phyloP scores from a whole-genome alignment of 768 basidiomycete species.

The Cubamyces lactineus region DNA sequence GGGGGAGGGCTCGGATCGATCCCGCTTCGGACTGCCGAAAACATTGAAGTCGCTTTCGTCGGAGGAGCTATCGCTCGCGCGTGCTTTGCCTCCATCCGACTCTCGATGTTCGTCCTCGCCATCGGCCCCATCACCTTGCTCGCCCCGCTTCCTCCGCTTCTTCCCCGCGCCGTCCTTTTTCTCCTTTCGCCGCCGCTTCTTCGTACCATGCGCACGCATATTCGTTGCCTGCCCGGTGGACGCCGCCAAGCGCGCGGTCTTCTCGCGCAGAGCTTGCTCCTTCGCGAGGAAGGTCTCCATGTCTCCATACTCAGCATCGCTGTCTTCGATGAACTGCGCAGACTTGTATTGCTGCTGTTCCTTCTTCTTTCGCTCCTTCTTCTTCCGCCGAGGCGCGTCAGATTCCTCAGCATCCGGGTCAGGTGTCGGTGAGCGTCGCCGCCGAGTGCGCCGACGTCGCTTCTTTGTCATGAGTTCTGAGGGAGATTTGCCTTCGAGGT shows the following conservation, averaged over 20 bases:
- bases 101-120: slow-evolving; percentile 19
- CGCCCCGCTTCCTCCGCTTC: slow-evolving; percentile 43
- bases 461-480: slow-evolving; percentile 72
- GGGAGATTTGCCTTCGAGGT: slow-evolving; percentile 78
- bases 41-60: slow-evolving; percentile 33
- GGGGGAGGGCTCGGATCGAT: slow-evolving; percentile 18
- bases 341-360: slow-evolving; percentile 82
- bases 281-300: slow-evolving; percentile 82
- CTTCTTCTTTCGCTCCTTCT: slow-evolving; percentile 56
- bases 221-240: slow-evolving; percentile 50
- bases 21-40: slow-evolving; percentile 27
- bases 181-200: slow-evolving; percentile 56
- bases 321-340: slow-evolving; percentile 91
- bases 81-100: slow-evolving; percentile 35
- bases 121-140: slow-evolving; percentile 28
- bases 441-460: slow-evolving; percentile 50
- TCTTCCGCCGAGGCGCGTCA: slow-evolving; percentile 40
- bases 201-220: slow-evolving; percentile 53
- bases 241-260: slow-evolving; percentile 44
- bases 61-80: slow-evolving; percentile 27
- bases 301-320: slow-evolving; percentile 80
- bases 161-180: slow-evolving; percentile 48
- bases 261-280: slow-evolving; percentile 66
- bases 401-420: slow-evolving; percentile 47
- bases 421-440: slow-evolving; percentile 52